Percentiles rank a stretch among this genome's conserved stretches.
phyloP scores from a whole-genome alignment of 2,329 filamentous ascomycete species.

The Juglanconis juglandina region DNA sequence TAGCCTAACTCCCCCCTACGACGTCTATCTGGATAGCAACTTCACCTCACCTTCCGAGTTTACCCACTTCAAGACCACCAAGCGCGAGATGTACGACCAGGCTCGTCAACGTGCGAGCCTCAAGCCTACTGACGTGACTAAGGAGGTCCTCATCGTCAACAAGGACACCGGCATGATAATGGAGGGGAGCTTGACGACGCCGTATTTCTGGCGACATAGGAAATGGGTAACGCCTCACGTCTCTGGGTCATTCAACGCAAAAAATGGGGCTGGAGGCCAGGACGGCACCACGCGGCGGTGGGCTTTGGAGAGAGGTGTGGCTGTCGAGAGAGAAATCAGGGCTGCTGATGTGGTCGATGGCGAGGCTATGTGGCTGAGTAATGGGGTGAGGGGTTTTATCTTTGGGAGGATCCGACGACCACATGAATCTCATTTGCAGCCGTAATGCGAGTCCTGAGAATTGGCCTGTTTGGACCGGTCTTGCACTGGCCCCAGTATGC shows the following conservation, averaged over 20 bases:
- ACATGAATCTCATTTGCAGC: background rate
- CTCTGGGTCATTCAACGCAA: slow-evolving; percentile 33
- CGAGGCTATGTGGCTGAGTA: slow-evolving; percentile 85
- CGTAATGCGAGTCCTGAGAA: too few relatives aligned
- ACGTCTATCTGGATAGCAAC: slow-evolving; percentile 42
- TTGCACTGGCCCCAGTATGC: too few relatives aligned
- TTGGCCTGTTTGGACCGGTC: too few relatives aligned
- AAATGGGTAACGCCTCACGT: slow-evolving; percentile 79
- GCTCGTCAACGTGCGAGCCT: slow-evolving; percentile 64
- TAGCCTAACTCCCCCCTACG: slow-evolving; percentile 32
- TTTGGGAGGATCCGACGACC: slow-evolving; percentile 36
- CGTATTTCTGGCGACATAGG: slow-evolving; percentile 72
- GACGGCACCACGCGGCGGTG: slow-evolving; percentile 78
- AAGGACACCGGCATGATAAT: slow-evolving; percentile 61
- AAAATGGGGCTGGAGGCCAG: slow-evolving; percentile 67
- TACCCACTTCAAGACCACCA: slow-evolving; percentile 83
- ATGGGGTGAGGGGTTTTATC: slow-evolving; percentile 78
- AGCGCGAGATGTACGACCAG: slow-evolving; percentile 66
- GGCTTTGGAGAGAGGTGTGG: slow-evolving; percentile 70
- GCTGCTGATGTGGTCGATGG: slow-evolving; percentile 61
- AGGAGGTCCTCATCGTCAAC: slow-evolving; percentile 76
- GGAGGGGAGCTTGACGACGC: slow-evolving; percentile 80
- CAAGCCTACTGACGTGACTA: slow-evolving; percentile 38
- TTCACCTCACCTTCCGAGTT: slow-evolving; percentile 53
- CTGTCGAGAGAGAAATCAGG: slow-evolving; percentile 61